A percentile compares a stretch with the other conserved stretches of the same genome.
phyloP scores from a whole-genome alignment of 2,329 filamentous ascomycete species.

The Colletotrichum tropicicola region DNA sequence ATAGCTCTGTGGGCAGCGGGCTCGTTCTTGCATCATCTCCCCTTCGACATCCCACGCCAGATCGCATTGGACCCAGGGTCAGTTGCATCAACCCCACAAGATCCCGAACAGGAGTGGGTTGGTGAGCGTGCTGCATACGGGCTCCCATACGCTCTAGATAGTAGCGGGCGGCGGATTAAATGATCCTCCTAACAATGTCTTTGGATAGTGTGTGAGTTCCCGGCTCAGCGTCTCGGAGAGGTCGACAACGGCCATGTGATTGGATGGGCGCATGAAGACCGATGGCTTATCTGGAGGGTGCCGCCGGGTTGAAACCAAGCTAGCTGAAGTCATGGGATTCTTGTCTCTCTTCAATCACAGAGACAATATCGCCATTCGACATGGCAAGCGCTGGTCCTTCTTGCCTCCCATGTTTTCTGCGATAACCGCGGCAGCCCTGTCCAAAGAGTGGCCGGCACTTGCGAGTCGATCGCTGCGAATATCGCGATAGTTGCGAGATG shows the following conservation, averaged over 20 bases:
- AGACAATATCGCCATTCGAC: constrained; percentile 11
- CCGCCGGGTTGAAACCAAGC: constrained; percentile 25
- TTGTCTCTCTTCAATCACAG: constrained; percentile 26
- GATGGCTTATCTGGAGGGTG: constrained; percentile 25
- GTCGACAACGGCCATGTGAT: background rate
- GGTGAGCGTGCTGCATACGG: background rate
- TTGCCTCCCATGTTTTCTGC: background rate
- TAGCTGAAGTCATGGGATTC: constrained; percentile 29
- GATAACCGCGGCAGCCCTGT: constrained; percentile 18
- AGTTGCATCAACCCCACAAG: constrained; percentile 4
- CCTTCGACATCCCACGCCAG: constrained; percentile 15
- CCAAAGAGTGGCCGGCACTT: constrained; percentile 14
- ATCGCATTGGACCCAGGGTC: constrained; percentile 9
- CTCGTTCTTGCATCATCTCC: constrained; percentile 2
- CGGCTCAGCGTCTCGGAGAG: background rate
- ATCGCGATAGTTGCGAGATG: too few relatives aligned
- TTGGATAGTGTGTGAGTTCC: constrained; percentile 6
- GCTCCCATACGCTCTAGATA: background rate
- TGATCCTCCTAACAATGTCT: constrained; percentile 15
- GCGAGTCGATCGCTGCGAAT: constrained; percentile 3
- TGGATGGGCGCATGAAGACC: background rate
- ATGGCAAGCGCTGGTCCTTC: background rate
- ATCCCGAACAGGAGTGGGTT: constrained; percentile 4
- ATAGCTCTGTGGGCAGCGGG: constrained; percentile 4
- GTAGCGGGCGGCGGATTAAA: constrained; percentile 15